Evolutionary conservation across 148 eudicot species (phyloP).

Genomic region (Nyssa sinensis): DNA sequence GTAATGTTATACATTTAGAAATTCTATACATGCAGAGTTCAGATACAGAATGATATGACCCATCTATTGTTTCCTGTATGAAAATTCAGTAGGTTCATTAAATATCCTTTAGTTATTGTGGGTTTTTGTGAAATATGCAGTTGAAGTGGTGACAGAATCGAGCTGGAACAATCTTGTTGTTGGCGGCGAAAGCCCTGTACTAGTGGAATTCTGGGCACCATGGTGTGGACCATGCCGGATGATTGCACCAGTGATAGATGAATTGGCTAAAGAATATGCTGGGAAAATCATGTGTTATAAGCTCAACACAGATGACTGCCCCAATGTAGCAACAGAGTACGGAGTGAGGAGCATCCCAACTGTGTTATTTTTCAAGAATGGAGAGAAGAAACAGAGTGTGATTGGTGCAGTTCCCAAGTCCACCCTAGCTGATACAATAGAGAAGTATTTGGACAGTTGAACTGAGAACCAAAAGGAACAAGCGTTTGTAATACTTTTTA

Average conservation of each 20-base stretch:
- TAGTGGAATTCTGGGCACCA: slow-evolving; percentile 84
- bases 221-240: slow-evolving; percentile 77
- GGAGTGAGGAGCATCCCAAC: slow-evolving; percentile 71
- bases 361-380: slow-evolving; percentile 62
- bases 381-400: slow-evolving; percentile 60
- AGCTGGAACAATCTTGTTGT: slow-evolving; percentile 51
- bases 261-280: slow-evolving; percentile 64
- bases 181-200: slow-evolving; percentile 42
- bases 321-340: slow-evolving; percentile 50
- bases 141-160: slow-evolving; percentile 44
- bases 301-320: slow-evolving; percentile 69
- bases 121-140: slow-evolving; percentile 16
- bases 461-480: no score
- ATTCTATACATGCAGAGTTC: no score
- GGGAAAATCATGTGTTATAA: slow-evolving; percentile 60
- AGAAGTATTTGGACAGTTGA: slow-evolving; percentile 44
- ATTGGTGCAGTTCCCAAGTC: slow-evolving; percentile 71
- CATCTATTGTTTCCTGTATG: no score
- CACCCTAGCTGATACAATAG: slow-evolving; percentile 48
- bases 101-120: not conserved
- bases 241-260: slow-evolving; percentile 61
- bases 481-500: no score
- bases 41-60: no score
- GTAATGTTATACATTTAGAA: no score
- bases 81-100: no score